These are phyloP conservation scores for Mediolabrus comicus DNA, from an alignment of 108 stramenopile species.

Conservation along the genomic window DNA sequence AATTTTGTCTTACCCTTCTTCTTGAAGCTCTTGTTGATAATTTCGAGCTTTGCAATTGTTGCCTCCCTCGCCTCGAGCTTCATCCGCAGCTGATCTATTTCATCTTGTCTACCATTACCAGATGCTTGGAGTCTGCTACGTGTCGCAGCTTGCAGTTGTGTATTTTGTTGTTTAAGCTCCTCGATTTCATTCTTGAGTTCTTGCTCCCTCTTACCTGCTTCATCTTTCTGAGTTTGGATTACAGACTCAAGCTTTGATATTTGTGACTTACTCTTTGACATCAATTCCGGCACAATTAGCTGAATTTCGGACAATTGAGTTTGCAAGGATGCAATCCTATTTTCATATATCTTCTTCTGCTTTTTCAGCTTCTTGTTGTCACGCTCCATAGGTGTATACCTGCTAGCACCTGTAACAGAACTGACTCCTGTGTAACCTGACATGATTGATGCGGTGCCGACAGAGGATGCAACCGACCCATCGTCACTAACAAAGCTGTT, in stretches of 20 bases:
- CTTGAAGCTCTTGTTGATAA: not conserved
- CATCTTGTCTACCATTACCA: slow-evolving; percentile 31
- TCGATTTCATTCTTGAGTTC: slow-evolving; percentile 21
- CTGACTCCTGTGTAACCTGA: slow-evolving; percentile 15
- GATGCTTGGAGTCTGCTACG: slow-evolving; percentile 39
- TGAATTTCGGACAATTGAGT: slow-evolving; percentile 42
- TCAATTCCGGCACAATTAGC: slow-evolving; percentile 42
- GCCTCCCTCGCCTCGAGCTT: slow-evolving; percentile 43
- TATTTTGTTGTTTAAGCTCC: slow-evolving; percentile 27
- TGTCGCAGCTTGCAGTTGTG: slow-evolving; percentile 39
- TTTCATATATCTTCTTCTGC: slow-evolving; percentile 29
- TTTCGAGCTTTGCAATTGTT: slow-evolving; percentile 31
- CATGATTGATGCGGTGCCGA: not conserved
- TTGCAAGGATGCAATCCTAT: slow-evolving; percentile 37
- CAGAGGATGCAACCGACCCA: slow-evolving; percentile 11
- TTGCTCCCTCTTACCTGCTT: slow-evolving; percentile 10
- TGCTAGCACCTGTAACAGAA: slow-evolving; percentile 8
- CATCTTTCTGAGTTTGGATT: slow-evolving; percentile 14
- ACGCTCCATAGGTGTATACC: slow-evolving; percentile 8
- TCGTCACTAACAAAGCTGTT: not conserved
- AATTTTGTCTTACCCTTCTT: too few relatives aligned
- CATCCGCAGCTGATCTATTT: slow-evolving; percentile 42
- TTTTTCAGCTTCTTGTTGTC: slow-evolving; percentile 41
- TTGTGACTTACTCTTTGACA: slow-evolving; percentile 43
- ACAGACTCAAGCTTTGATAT: slow-evolving; percentile 32